These are phyloP conservation scores for Eucalyptus dawsonii DNA, from an alignment of 345 rosid genomes.

Conservation along the genomic window DNA sequence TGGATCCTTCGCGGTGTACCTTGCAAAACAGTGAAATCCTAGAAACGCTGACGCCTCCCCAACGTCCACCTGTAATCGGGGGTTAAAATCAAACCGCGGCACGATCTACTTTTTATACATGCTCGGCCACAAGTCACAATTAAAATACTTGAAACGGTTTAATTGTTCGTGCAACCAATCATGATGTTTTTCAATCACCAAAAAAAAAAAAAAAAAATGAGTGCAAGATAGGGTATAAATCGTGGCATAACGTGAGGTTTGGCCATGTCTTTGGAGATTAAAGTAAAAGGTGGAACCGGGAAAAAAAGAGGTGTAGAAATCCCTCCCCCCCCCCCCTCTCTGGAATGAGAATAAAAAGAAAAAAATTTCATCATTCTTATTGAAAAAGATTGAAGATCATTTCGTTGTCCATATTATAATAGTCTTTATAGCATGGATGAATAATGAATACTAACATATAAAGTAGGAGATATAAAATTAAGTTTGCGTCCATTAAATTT, in stretches of 20 bases:
- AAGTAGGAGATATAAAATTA: not conserved
- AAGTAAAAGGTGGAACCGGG: not conserved
- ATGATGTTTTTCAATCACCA: not conserved
- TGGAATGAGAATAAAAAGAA: not conserved
- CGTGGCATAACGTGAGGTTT: not conserved
- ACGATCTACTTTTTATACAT: not conserved
- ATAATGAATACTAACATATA: not conserved
- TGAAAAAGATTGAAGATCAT: not conserved
- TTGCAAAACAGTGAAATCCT: not conserved
- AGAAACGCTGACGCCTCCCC: not conserved
- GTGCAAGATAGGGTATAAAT: not conserved
- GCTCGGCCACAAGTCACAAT: not conserved
- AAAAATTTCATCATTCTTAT: no score
- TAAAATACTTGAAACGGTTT: not conserved
- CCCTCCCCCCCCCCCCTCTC: accelerated
- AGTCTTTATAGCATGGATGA: not conserved
- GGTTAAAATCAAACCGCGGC: not conserved
- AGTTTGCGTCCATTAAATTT: not conserved
- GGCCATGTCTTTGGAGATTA: not conserved
- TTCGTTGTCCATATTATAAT: not conserved
- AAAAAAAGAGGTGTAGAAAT: no score
- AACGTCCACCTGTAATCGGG: not conserved
- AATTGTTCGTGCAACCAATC: not conserved
- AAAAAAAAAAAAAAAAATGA: no score
- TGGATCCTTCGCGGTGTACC: not conserved